Evolutionary conservation across 2,329 filamentous ascomycete species (phyloP).

Genomic region (Pseudocercospora macadamiae): DNA sequence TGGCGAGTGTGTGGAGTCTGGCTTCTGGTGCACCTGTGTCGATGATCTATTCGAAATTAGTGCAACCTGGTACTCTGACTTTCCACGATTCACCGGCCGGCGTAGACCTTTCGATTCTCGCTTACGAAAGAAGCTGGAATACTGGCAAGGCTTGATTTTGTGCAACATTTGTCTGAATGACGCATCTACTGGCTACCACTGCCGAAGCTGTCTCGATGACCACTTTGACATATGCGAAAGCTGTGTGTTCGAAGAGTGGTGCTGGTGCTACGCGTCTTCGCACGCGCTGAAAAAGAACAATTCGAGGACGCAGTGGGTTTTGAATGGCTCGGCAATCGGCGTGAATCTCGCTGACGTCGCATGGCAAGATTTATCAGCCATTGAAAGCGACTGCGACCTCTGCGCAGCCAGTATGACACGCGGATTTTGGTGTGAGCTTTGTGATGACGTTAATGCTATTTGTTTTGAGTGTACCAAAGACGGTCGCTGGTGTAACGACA

Average conservation of each 20-base stretch:
- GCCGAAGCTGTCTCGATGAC: not conserved
- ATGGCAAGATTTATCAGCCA: not conserved
- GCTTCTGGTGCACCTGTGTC: not conserved
- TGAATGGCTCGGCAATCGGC: no score
- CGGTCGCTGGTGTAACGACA: not conserved
- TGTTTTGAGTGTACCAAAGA: not conserved
- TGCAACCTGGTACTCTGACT: not conserved
- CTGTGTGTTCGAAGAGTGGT: not conserved
- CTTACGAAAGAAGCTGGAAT: not conserved
- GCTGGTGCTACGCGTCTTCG: not conserved
- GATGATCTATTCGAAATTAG: not conserved
- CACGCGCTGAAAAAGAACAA: not conserved
- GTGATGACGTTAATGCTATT: not conserved
- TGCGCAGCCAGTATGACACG: not conserved
- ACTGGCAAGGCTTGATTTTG: not conserved
- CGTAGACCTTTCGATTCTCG: not conserved
- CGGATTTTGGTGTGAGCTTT: not conserved
- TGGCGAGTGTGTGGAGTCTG: not conserved
- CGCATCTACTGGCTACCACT: not conserved
- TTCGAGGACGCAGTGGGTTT: no score
- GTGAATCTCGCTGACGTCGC: not conserved
- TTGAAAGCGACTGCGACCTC: not conserved
- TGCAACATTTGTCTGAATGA: not conserved
- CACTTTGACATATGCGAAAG: not conserved
- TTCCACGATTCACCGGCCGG: not conserved